Conservation (phyloP, 768 basidiomycete genomes). For the Calocybe cyanea region DNA sequence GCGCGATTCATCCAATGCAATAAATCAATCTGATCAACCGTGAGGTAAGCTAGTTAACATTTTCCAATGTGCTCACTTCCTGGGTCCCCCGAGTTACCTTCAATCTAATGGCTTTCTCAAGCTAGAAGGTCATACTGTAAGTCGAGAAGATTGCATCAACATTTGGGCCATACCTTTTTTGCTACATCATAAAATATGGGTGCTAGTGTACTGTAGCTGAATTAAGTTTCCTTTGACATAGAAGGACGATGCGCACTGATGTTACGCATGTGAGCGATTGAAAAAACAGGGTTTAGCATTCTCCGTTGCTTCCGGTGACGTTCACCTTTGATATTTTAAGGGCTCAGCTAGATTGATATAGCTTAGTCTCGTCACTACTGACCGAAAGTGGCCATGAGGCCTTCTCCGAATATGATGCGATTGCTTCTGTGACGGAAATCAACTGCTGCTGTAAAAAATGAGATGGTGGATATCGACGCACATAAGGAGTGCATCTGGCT, state of each 20-base stretch:
- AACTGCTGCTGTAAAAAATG: too few relatives aligned
- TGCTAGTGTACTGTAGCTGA: background rate
- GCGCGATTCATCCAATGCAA: background rate
- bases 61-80: background rate
- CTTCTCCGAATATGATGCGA: too few relatives aligned
- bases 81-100: background rate
- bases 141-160: background rate
- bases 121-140: background rate
- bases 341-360: too few relatives aligned
- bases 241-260: constrained; percentile 1
- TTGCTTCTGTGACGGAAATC: too few relatives aligned
- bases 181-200: background rate
- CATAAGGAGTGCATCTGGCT: constrained; percentile 2
- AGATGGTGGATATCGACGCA: background rate
- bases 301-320: constrained; percentile 13
- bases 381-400: too few relatives aligned
- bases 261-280: constrained; percentile 7
- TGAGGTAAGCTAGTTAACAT: background rate
- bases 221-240: background rate
- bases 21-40: background rate
- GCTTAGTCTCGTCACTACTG: too few relatives aligned
- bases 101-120: background rate
- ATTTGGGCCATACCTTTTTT: constrained; percentile 14
- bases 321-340: constrained; percentile 7
- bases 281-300: constrained; percentile 12